Evolutionary conservation across 2,329 filamentous ascomycete genomes (phyloP).

Genomic region (Aspergillus oerlinghausenensis): DNA sequence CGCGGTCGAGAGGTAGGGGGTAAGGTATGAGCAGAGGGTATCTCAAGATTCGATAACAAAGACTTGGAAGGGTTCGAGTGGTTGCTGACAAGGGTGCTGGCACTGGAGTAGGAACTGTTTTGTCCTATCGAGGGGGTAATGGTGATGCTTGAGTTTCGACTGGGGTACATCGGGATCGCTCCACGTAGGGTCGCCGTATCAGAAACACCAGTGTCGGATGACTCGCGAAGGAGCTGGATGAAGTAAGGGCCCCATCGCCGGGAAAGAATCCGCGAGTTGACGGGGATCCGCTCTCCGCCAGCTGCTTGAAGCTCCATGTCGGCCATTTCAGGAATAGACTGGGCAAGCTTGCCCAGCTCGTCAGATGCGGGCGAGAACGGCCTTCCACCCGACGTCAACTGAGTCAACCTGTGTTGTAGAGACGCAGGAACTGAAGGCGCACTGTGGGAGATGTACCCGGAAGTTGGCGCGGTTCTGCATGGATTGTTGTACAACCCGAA

Average conservation of each 20-base stretch:
- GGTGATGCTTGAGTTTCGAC: conserved; percentile 77
- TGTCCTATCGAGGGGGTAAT: conserved; percentile 61
- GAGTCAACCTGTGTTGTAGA: conserved; percentile 45
- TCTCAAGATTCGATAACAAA: conserved; percentile 42
- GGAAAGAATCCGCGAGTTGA: conserved; percentile 85
- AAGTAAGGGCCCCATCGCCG: conserved; percentile 95
- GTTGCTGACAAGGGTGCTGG: conserved; percentile 37
- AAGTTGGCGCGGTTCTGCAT: conserved; percentile 69
- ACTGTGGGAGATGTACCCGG: conserved; percentile 80
- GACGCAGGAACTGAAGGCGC: conserved; percentile 59
- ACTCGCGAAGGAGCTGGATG: conserved; percentile 82
- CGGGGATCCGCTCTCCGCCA: conserved; percentile 83
- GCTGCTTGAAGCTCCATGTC: conserved; percentile 97
- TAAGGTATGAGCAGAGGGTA: conserved; percentile 51
- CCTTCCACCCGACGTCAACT: conserved; percentile 67
- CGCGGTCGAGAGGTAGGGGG: conserved; percentile 65
- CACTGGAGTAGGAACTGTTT: conserved; percentile 39
- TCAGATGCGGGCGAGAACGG: conserved; percentile 73
- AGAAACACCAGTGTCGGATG: conserved; percentile 62
- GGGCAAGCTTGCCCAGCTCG: conserved; percentile 75
- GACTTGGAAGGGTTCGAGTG: conserved; percentile 27
- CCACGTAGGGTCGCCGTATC: conserved; percentile 74
- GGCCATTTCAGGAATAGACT: conserved; percentile 75
- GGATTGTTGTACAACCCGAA: conserved; percentile 98
- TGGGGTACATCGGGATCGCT: conserved; percentile 51